Percentiles rank a stretch among this genome's conserved stretches.
phyloP scores from a whole-genome alignment of 2,329 filamentous ascomycete genomes.

The Alternaria dauci region DNA sequence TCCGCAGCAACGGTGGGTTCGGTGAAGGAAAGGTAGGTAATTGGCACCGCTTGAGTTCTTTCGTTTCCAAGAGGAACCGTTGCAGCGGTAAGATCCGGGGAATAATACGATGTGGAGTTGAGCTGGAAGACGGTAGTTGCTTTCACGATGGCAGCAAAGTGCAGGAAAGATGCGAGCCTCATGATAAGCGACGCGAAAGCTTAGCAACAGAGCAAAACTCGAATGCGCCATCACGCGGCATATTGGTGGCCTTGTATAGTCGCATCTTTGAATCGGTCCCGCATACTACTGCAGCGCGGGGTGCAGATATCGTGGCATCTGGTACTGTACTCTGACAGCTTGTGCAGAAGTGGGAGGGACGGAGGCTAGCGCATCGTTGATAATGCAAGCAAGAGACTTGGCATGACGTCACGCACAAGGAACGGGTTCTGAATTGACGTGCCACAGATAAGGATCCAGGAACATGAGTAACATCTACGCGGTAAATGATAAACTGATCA shows the following conservation, averaged over 20 bases:
- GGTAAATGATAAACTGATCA: background rate
- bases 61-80: background rate
- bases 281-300: background rate
- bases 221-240: background rate
- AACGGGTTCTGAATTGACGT: background rate
- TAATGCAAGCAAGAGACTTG: constrained; percentile 12
- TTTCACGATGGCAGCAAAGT: background rate
- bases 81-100: constrained; percentile 4
- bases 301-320: background rate
- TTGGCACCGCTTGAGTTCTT: constrained; percentile 4
- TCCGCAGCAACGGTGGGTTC: constrained; percentile 3
- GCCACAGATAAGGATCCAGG: constrained; percentile 10
- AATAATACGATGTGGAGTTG: constrained; percentile 14
- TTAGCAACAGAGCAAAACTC: background rate
- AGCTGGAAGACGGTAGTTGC: constrained; percentile 9
- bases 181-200: background rate
- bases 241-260: background rate
- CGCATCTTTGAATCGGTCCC: background rate
- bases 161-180: background rate
- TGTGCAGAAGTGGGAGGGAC: constrained; percentile 10
- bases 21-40: constrained; percentile 5
- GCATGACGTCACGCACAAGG: constrained; percentile 15
- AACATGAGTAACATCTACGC: background rate
- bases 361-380: constrained; percentile 7
- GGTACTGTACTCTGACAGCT: background rate